A percentile compares a stretch with the other conserved stretches of the same genome.
These are phyloP conservation scores for Fusarium sp. DNA, from an alignment of 2,329 filamentous ascomycete genomes.

Conservation along the genomic window DNA sequence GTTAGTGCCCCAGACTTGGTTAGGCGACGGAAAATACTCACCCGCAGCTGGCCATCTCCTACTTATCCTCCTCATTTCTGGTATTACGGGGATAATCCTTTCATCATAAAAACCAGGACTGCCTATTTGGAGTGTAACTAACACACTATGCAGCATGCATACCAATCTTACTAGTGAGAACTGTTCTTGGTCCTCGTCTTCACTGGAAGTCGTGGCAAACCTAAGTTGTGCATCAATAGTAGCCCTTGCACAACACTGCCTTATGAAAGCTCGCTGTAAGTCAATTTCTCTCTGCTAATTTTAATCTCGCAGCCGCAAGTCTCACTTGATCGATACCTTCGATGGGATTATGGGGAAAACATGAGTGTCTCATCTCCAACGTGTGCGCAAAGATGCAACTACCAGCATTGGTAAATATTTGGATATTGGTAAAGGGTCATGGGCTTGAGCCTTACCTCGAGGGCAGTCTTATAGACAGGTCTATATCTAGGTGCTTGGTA, in stretches of 20 bases:
- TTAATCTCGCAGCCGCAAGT: too few species aligned
- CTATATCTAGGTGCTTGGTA: accelerated
- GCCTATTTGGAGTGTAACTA: accelerated
- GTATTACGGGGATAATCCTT: accelerated
- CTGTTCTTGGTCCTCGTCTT: accelerated
- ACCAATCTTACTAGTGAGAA: background rate
- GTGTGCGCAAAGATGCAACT: background rate
- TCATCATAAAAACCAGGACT: accelerated
- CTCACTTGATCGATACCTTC: accelerated
- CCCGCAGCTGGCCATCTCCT: background rate
- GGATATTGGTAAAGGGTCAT: accelerated
- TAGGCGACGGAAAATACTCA: background rate
- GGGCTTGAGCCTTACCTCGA: background rate
- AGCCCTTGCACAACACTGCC: background rate
- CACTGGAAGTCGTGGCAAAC: accelerated
- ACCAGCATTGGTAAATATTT: background rate
- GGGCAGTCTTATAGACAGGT: accelerated
- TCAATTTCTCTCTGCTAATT: too few species aligned
- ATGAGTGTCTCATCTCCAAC: accelerated
- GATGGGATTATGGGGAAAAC: accelerated
- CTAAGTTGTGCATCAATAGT: accelerated
- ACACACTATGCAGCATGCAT: background rate
- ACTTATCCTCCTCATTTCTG: background rate
- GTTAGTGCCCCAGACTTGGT: too few species aligned
- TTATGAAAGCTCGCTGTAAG: background rate